phyloP scores from a whole-genome alignment of 2,329 filamentous ascomycete species.

The Fusarium mundagurra region DNA sequence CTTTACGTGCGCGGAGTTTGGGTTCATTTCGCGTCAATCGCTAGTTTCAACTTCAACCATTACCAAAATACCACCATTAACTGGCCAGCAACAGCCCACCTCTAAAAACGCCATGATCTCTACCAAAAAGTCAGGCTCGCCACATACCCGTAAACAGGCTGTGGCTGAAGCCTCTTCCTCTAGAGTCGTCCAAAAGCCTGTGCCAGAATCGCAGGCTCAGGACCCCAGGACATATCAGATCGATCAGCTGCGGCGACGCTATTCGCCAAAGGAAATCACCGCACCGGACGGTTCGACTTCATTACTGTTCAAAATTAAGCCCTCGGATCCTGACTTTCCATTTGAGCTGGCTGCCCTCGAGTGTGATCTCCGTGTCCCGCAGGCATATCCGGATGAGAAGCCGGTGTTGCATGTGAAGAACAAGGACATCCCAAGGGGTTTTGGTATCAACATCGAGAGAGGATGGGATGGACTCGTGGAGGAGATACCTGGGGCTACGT shows the following conservation, averaged over 20 bases:
- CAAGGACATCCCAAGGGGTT: slow-evolving; percentile 74
- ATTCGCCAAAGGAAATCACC: slow-evolving; percentile 58
- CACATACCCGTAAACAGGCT: slow-evolving; percentile 55
- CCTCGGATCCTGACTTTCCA: slow-evolving; percentile 86
- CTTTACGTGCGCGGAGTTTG: slow-evolving; percentile 21
- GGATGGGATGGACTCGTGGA: slow-evolving; percentile 75
- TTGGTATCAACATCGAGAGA: slow-evolving; percentile 78
- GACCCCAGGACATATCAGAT: slow-evolving; percentile 80
- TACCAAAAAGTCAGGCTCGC: slow-evolving; percentile 45
- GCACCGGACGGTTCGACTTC: slow-evolving; percentile 61
- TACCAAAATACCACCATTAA: slow-evolving; percentile 10
- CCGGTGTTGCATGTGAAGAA: slow-evolving; percentile 74
- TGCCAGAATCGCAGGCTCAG: slow-evolving; percentile 70
- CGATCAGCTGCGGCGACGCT: slow-evolving; percentile 76
- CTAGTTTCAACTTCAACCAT: background rate
- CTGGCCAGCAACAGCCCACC: background rate
- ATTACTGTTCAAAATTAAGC: slow-evolving; percentile 71
- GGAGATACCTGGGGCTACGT: slow-evolving; percentile 63
- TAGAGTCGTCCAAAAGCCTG: slow-evolving; percentile 70
- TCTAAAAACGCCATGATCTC: slow-evolving; percentile 51
- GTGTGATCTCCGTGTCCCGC: slow-evolving; percentile 73
- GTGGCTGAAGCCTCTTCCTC: slow-evolving; percentile 55
- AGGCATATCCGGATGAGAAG: slow-evolving; percentile 65
- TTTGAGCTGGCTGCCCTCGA: slow-evolving; percentile 77
- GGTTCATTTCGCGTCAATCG: slow-evolving; percentile 3